A percentile compares a stretch with the other conserved stretches of the same genome.
These are phyloP conservation scores for Leccinum disarticulatum DNA, from an alignment of 768 basidiomycete genomes.

Conservation along the genomic window DNA sequence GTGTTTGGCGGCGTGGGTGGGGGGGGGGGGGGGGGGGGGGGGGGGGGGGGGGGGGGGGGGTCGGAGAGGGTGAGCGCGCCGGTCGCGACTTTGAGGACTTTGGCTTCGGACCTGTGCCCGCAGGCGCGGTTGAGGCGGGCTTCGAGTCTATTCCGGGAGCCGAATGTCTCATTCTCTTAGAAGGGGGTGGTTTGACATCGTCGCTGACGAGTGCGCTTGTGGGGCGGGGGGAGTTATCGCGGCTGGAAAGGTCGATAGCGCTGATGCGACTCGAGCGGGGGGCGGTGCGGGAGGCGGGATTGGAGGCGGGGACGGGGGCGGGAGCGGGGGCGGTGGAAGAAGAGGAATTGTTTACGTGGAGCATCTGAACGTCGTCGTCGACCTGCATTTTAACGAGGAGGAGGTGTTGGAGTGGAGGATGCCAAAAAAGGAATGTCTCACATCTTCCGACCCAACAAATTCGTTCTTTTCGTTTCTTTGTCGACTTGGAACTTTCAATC, in stretches of 20 bases:
- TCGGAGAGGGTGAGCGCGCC: constrained; percentile 53
- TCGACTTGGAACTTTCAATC: constrained; percentile 27
- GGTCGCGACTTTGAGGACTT: constrained; percentile 48
- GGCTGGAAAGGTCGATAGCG: constrained; percentile 30
- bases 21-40: no score
- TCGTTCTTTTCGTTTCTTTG: constrained; percentile 13
- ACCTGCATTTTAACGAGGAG: constrained; percentile 1
- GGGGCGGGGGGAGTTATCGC: constrained; percentile 28
- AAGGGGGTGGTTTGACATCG: constrained; percentile 29
- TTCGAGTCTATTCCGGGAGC: constrained; percentile 26
- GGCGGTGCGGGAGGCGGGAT: constrained; percentile 2
- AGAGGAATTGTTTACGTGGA: constrained; percentile 10
- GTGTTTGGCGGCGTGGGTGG: no score
- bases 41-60: constrained; percentile 47
- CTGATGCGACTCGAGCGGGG: constrained; percentile 18
- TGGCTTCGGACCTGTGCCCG: constrained; percentile 45
- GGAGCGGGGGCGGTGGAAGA: background rate
- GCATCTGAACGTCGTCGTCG: constrained; percentile 34
- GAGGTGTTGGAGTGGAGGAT: constrained; percentile 33
- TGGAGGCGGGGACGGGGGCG: constrained; percentile 1
- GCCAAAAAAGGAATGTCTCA: constrained; percentile 39
- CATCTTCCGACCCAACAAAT: constrained; percentile 6
- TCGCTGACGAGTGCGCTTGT: constrained; percentile 14
- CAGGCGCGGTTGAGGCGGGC: constrained; percentile 27
- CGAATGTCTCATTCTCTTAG: constrained; percentile 30